These are phyloP conservation scores for Moniliophthora roreri DNA, from an alignment of 1,284 basidiomycete genomes.

Conservation along the genomic window DNA sequence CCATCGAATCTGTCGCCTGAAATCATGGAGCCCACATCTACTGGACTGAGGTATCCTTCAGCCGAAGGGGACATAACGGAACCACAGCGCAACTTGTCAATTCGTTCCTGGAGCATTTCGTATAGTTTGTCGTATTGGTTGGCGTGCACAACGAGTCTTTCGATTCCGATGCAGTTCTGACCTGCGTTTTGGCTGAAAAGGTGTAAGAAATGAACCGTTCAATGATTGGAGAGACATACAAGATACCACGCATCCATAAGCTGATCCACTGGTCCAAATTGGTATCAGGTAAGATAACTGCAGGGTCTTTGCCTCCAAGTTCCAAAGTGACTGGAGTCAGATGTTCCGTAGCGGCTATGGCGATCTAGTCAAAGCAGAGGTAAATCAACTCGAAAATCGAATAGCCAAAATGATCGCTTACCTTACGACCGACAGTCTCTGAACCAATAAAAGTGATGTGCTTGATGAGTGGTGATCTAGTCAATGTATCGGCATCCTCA, in stretches of 20 bases:
- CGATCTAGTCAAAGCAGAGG: constrained; percentile 44
- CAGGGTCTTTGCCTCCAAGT: constrained; percentile 85
- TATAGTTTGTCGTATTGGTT: constrained; percentile 76
- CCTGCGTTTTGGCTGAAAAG: constrained; percentile 79
- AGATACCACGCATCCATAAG: constrained; percentile 83
- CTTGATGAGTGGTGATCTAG: constrained; percentile 76
- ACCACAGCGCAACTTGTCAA: constrained; percentile 68
- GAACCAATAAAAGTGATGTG: constrained; percentile 93
- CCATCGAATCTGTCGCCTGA: constrained; percentile 65
- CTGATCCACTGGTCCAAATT: constrained; percentile 71
- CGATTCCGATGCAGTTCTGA: constrained; percentile 97
- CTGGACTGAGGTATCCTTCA: constrained; percentile 66
- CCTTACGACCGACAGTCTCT: constrained; percentile 85
- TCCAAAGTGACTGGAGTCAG: constrained; percentile 91
- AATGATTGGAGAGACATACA: constrained; percentile 52
- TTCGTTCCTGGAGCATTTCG: constrained; percentile 60
- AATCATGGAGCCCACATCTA: constrained; percentile 87
- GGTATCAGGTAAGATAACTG: constrained; percentile 73
- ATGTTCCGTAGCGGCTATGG: constrained; percentile 78
- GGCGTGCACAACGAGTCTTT: constrained; percentile 85
- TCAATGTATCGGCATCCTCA: constrained; percentile 81
- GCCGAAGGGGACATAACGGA: constrained; percentile 62
- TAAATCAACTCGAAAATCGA: constrained; percentile 6
- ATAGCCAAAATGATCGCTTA: constrained; percentile 28
- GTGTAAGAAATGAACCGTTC: neutral